Evolutionary conservation across 352 stramenopile genomes (phyloP).

Genomic region (Globisporangium middletonii): DNA sequence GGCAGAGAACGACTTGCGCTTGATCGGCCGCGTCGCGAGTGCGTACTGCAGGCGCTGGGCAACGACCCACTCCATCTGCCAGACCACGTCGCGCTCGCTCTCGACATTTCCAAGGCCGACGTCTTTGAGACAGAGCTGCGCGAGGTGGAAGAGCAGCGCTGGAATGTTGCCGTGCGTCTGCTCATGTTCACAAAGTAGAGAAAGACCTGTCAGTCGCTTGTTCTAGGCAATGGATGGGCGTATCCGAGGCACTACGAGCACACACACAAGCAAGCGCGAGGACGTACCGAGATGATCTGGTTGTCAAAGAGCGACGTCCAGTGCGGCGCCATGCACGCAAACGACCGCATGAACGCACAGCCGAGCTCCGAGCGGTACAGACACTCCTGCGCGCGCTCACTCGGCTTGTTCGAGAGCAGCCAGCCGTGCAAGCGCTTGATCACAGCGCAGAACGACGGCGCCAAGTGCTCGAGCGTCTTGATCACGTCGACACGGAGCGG

Average conservation of each 20-base stretch:
- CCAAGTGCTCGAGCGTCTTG: slow-evolving; percentile 26
- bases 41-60: slow-evolving; percentile 33
- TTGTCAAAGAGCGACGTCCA: slow-evolving; percentile 63
- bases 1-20: slow-evolving; percentile 23
- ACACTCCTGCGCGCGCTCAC: slow-evolving; percentile 7
- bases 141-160: slow-evolving; percentile 51
- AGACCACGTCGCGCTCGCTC: slow-evolving; percentile 24
- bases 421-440: slow-evolving; percentile 37
- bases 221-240: background rate
- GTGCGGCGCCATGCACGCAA: slow-evolving; percentile 31
- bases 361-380: slow-evolving; percentile 43
- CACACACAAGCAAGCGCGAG: too few relatives aligned
- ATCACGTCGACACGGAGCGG: slow-evolving; percentile 19
- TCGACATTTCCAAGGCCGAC: slow-evolving; percentile 29
- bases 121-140: slow-evolving; percentile 42
- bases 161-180: slow-evolving; percentile 57
- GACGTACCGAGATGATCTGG: slow-evolving; percentile 46
- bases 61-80: slow-evolving; percentile 43
- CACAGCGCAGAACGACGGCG: slow-evolving; percentile 26
- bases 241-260: too few relatives aligned
- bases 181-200: background rate
- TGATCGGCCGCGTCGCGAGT: slow-evolving; percentile 39
- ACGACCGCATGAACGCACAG: slow-evolving; percentile 47
- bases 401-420: slow-evolving; percentile 18
- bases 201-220: too few relatives aligned